phyloP scores from a whole-genome alignment of 441 rosid species.

The Eruca vesicaria region DNA sequence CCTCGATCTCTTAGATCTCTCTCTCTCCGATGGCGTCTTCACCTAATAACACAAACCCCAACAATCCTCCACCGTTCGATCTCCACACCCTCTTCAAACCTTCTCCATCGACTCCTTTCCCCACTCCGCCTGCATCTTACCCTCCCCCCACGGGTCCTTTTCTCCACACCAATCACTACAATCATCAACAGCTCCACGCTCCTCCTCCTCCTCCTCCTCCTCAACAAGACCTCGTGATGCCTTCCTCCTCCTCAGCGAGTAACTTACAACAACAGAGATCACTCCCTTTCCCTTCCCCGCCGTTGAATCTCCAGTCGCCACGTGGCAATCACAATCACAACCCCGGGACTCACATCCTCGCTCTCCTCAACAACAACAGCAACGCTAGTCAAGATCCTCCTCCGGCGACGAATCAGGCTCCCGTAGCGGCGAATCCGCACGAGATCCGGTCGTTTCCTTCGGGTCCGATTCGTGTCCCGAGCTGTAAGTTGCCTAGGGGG shows the following conservation, averaged over 20 bases:
- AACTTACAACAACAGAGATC: slow-evolving; percentile 45
- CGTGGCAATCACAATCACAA: slow-evolving; percentile 39
- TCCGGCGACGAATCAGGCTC: slow-evolving; percentile 21
- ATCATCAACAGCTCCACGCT: slow-evolving; percentile 44
- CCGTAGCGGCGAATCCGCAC: background rate
- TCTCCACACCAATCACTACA: slow-evolving; percentile 40
- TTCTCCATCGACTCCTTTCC: slow-evolving; percentile 35
- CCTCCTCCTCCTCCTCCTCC: slow-evolving; percentile 26
- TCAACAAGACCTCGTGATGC: slow-evolving; percentile 8
- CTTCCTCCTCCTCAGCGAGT: slow-evolving; percentile 18
- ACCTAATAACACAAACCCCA: slow-evolving; percentile 41
- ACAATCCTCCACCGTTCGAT: slow-evolving; percentile 41
- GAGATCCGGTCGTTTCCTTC: slow-evolving; percentile 36
- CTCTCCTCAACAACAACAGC: slow-evolving; percentile 54
- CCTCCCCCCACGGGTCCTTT: slow-evolving; percentile 59
- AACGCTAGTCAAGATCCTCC: slow-evolving; percentile 17
- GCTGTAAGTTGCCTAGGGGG: slow-evolving; percentile 56
- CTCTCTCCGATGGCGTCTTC: slow-evolving; percentile 39
- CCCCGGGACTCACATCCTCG: slow-evolving; percentile 69
- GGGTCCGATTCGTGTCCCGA: slow-evolving; percentile 41
- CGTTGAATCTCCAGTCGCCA: slow-evolving; percentile 38
- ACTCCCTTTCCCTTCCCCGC: slow-evolving; percentile 51
- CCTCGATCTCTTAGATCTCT: slow-evolving; percentile 4
- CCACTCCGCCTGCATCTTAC: slow-evolving; percentile 43
- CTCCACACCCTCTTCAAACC: slow-evolving; percentile 44